phyloP scores from a whole-genome alignment of 1,139 yeast genomes.

The Pichia kudriavzevii region DNA sequence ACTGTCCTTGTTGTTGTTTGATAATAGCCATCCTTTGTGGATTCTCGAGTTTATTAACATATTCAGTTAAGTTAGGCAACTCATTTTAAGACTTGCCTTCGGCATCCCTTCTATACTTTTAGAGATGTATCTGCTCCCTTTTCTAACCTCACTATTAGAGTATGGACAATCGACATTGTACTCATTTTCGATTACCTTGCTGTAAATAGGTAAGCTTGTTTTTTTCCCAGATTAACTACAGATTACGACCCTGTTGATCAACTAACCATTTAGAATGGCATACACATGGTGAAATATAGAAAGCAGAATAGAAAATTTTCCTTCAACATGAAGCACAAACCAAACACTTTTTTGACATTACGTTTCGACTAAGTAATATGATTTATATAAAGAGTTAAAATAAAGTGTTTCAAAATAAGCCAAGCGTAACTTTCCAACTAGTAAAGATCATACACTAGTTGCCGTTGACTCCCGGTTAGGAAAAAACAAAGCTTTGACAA shows the following conservation, averaged over 20 bases:
- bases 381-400: too few relatives aligned
- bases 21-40: constrained; percentile 4
- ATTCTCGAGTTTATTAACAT: constrained; percentile 9
- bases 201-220: too few relatives aligned
- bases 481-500: too few relatives aligned
- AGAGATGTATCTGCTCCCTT: constrained; percentile 3
- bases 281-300: constrained; percentile 1
- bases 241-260: too few relatives aligned
- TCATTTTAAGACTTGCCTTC: constrained; percentile 7
- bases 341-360: constrained; percentile 1
- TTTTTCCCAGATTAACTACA: too few relatives aligned
- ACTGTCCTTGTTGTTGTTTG: constrained; percentile 2
- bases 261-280: too few relatives aligned
- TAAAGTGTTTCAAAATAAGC: too few relatives aligned
- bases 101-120: constrained; percentile 6
- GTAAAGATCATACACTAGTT: too few relatives aligned
- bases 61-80: constrained; percentile 8
- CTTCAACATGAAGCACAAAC: background rate
- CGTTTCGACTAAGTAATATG: too few relatives aligned
- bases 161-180: background rate
- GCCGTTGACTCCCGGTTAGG: too few relatives aligned
- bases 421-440: too few relatives aligned
- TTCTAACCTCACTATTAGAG: too few relatives aligned
- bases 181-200: background rate
- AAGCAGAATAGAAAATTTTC: background rate